Evolutionary conservation across 345 rosid species (phyloP).

Genomic region (Citropsis articulata): DNA sequence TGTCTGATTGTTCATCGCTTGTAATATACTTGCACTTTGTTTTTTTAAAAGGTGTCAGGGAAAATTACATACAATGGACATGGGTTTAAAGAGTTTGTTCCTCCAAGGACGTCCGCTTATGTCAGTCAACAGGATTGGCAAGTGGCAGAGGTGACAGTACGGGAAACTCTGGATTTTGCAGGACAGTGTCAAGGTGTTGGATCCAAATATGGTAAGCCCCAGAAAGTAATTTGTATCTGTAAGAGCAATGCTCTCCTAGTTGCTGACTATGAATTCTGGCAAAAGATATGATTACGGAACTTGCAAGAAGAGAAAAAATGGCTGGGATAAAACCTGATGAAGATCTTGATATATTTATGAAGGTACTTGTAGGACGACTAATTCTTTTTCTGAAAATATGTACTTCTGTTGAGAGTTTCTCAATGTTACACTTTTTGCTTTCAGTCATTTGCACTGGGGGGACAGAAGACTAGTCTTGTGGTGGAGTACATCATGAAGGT

Average conservation of each 20-base stretch:
- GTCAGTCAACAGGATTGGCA: constrained; percentile 96
- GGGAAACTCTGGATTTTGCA: constrained; percentile 85
- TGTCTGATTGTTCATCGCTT: neutral
- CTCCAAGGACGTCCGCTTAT: constrained; percentile 90
- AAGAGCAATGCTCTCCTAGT: constrained; percentile 2
- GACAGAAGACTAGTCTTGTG: constrained; percentile 75
- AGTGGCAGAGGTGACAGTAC: constrained; percentile 94
- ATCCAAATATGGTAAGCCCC: constrained; percentile 75
- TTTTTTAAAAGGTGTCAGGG: constrained; percentile 64
- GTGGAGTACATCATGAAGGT: constrained; percentile 98
- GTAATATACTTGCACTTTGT: constrained; percentile 15
- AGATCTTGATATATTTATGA: constrained; percentile 98
- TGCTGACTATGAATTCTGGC: constrained; percentile 25
- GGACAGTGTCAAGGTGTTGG: constrained; percentile 98
- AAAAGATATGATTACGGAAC: constrained; percentile 90
- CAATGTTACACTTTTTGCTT: constrained; percentile 2
- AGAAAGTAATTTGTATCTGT: constrained; percentile 7
- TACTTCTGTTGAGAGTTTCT: constrained; percentile 13
- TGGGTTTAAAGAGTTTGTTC: constrained; percentile 67
- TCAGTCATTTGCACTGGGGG: constrained; percentile 89
- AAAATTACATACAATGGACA: constrained; percentile 80
- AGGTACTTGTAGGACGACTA: constrained; percentile 41
- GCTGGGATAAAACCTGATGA: constrained; percentile 95
- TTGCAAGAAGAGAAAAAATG: constrained; percentile 88
- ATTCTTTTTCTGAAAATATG: neutral